These are phyloP conservation scores for Mycena sanguinolenta DNA, from an alignment of 768 basidiomycete species.

Conservation along the genomic window DNA sequence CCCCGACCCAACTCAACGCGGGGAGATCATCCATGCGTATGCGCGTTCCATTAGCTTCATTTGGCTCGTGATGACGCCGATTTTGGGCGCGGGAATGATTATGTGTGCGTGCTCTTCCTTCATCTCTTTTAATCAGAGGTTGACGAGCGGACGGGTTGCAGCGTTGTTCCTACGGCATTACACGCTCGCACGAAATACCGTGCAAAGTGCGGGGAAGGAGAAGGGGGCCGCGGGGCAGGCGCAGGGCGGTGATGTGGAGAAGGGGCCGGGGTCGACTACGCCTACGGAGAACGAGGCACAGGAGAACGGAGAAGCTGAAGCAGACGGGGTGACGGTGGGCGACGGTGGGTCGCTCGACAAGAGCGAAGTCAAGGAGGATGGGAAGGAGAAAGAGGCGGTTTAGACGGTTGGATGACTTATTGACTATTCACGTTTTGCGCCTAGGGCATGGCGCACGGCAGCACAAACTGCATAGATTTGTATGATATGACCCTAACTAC, in stretches of 20 bases:
- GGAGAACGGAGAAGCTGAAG: background rate
- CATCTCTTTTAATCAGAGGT: slow-evolving; percentile 12
- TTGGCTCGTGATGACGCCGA: slow-evolving; percentile 75
- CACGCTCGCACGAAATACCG: slow-evolving; percentile 65
- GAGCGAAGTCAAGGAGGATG: slow-evolving; percentile 24
- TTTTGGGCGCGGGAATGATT: slow-evolving; percentile 61
- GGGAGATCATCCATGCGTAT: slow-evolving; percentile 71
- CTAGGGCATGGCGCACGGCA: too few relatives aligned
- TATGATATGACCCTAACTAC: too few relatives aligned
- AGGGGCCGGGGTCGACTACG: slow-evolving; percentile 36
- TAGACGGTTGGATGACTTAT: too few relatives aligned
- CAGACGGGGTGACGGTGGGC: slow-evolving; percentile 9
- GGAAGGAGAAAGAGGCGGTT: slow-evolving; percentile 21
- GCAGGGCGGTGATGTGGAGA: slow-evolving; percentile 47
- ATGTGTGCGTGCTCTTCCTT: slow-evolving; percentile 41
- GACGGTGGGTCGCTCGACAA: background rate
- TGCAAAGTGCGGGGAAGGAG: slow-evolving; percentile 48
- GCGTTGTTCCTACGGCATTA: slow-evolving; percentile 73
- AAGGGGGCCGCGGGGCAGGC: slow-evolving; percentile 32
- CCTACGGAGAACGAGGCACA: slow-evolving; percentile 14
- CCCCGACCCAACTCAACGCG: slow-evolving; percentile 63
- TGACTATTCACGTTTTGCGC: too few relatives aligned
- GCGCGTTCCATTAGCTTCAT: slow-evolving; percentile 72
- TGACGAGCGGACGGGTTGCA: slow-evolving; percentile 38
- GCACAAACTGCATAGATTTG: too few relatives aligned